These are phyloP conservation scores for Solioccasus polychromus DNA, from an alignment of 768 basidiomycete genomes.

Conservation along the genomic window DNA sequence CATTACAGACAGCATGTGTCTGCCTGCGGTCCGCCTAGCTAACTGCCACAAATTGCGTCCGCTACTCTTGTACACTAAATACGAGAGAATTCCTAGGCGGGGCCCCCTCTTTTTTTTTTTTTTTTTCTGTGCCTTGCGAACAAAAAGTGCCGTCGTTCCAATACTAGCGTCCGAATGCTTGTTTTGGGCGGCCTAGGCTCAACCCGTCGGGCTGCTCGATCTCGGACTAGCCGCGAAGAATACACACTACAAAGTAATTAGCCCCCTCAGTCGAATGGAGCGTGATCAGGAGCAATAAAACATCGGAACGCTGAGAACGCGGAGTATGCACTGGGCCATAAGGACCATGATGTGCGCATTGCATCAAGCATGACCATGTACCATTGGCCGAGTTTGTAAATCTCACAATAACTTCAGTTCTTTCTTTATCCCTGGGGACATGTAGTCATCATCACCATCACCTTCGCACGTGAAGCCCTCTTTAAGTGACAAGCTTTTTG, in stretches of 20 bases:
- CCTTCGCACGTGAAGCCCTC: conserved; percentile 7
- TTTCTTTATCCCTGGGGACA: conserved; percentile 8
- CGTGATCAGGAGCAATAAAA: too few relatives aligned
- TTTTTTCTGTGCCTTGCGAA: conserved; percentile 18
- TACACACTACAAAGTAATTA: conserved; percentile 4
- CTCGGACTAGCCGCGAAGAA: conserved; percentile 1
- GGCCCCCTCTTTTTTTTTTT: conserved; percentile 15
- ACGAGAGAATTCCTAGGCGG: conserved; percentile 17
- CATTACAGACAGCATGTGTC: conserved; percentile 21
- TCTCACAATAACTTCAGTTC: conserved; percentile 8
- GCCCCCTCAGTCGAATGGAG: not conserved
- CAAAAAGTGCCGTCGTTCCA: conserved; percentile 13
- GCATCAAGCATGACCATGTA: not conserved
- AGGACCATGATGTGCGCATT: not conserved
- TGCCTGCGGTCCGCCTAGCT: conserved; percentile 29
- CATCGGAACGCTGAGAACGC: conserved; percentile 12
- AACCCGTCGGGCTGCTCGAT: conserved; percentile 1
- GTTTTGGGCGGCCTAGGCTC: conserved; percentile 10
- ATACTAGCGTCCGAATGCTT: not conserved
- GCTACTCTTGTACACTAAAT: conserved; percentile 19
- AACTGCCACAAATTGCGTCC: conserved; percentile 24
- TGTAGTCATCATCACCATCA: conserved; percentile 5
- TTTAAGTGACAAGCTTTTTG: conserved; percentile 21
- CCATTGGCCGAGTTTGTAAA: not conserved
- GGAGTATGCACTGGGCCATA: conserved; percentile 23